A percentile compares a stretch with the other conserved stretches of the same genome.
phyloP scores from a whole-genome alignment of 768 basidiomycete genomes.

The Lepiota brunneoincarnata region DNA sequence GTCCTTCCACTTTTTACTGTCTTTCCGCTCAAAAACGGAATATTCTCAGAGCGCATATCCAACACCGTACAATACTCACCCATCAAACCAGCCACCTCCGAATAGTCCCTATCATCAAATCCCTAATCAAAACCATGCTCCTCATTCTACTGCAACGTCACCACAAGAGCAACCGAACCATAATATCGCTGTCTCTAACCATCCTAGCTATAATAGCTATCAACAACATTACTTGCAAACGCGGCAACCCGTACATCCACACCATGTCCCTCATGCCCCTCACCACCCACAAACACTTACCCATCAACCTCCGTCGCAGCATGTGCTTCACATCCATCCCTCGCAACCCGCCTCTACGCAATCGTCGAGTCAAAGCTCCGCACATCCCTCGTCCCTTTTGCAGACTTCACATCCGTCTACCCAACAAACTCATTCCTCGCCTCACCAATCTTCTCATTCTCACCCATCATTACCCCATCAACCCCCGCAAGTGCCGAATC shows the following conservation, averaged over 20 bases:
- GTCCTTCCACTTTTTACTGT: constrained; percentile 17
- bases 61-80: constrained; percentile 32
- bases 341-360: constrained; percentile 17
- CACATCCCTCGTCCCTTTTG: constrained; percentile 7
- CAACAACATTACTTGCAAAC: constrained; percentile 10
- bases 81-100: constrained; percentile 36
- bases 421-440: constrained; percentile 3
- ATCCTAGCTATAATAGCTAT: constrained; percentile 9
- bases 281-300: constrained; percentile 24
- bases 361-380: background rate
- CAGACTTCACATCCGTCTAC: background rate
- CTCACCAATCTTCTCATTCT: constrained; percentile 5
- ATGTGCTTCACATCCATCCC: constrained; percentile 34
- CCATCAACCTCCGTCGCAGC: constrained; percentile 23
- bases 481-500: constrained; percentile 8
- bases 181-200: constrained; percentile 8
- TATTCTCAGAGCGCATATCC: constrained; percentile 26
- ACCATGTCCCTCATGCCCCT: constrained; percentile 21
- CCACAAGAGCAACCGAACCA: constrained; percentile 11
- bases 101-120: constrained; percentile 31
- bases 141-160: constrained; percentile 9
- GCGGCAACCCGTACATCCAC: constrained; percentile 4
- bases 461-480: background rate
- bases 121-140: constrained; percentile 11
- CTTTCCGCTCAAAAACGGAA: background rate